Evolutionary conservation across 148 eudicot genomes (phyloP).

Genomic region (Drosera capensis): DNA sequence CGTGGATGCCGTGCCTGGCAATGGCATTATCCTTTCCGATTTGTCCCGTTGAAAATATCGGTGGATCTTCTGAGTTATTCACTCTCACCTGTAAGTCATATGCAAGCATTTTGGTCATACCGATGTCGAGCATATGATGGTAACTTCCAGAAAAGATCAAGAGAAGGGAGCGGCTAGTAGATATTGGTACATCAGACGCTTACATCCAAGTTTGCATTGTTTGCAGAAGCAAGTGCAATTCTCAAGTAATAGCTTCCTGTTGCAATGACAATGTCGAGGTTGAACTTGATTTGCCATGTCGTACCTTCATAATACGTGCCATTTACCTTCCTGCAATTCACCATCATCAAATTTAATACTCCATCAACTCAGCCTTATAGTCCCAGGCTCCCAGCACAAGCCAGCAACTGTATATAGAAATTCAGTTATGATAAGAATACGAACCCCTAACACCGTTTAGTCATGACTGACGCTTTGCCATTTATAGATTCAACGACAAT

Average conservation of each 20-base stretch:
- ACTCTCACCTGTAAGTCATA: conserved; percentile 52
- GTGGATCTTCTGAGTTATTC: conserved; percentile 21
- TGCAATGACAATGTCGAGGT: conserved; percentile 19
- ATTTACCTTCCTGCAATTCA: conserved; percentile 35
- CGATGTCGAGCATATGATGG: too few relatives aligned
- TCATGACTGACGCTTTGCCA: too few relatives aligned
- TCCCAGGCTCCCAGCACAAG: too few relatives aligned
- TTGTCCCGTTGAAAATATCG: conserved; percentile 27
- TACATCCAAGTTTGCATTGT: conserved; percentile 43
- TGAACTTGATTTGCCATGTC: conserved; percentile 82
- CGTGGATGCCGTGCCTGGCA: conserved; percentile 62
- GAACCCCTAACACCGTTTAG: too few relatives aligned
- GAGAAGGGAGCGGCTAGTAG: neutral
- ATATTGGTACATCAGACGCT: neutral
- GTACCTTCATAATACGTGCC: conserved; percentile 34
- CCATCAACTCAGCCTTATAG: too few relatives aligned
- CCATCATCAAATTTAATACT: neutral
- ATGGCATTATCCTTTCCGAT: conserved; percentile 48
- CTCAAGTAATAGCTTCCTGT: conserved; percentile 41
- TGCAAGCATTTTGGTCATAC: too few relatives aligned
- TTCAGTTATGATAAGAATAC: too few relatives aligned
- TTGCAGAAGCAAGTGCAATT: conserved; percentile 71
- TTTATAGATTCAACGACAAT: too few relatives aligned
- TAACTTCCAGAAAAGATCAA: neutral
- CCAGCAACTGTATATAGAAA: too few relatives aligned